phyloP scores from a whole-genome alignment of 192 early-diverging fungal genomes.

The Gryganskiella cystojenkinii region DNA sequence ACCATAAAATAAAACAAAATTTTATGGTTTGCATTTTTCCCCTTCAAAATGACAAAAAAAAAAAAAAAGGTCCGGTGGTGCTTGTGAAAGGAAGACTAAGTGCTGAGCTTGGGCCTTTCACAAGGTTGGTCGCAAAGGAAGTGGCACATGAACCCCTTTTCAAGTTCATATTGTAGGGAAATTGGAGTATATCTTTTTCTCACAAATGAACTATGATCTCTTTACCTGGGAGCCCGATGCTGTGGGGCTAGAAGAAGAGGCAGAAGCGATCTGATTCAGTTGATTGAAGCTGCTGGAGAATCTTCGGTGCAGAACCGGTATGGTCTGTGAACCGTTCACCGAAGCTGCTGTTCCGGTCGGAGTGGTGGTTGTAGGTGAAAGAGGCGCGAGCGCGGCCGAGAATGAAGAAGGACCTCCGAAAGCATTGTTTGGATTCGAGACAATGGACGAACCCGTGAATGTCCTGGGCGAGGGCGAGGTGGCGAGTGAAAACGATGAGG shows the following conservation, averaged over 20 bases:
- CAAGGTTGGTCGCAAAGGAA: not conserved
- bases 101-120: not conserved
- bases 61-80: too few relatives aligned
- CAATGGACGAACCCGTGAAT: constrained; percentile 35
- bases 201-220: too few relatives aligned
- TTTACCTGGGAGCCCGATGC: constrained; percentile 23
- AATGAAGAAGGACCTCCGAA: constrained; percentile 10
- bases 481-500: constrained; percentile 31
- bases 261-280: constrained; percentile 33
- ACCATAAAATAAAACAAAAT: constrained; percentile 2
- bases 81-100: too few relatives aligned
- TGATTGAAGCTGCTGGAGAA: constrained; percentile 50
- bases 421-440: constrained; percentile 37
- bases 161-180: not conserved
- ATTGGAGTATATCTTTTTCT: not conserved
- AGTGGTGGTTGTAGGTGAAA: constrained; percentile 12
- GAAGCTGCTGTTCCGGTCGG: not conserved
- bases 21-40: too few relatives aligned
- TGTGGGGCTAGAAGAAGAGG: constrained; percentile 6
- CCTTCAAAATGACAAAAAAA: too few relatives aligned
- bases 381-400: constrained; percentile 8
- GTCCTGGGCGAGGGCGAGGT: constrained; percentile 27
- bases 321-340: constrained; percentile 6
- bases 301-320: constrained; percentile 35
- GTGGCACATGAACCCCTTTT: not conserved